phyloP scores from a whole-genome alignment of 371 early-diverging fungal genomes.

The Rhizopus microsporus region DNA sequence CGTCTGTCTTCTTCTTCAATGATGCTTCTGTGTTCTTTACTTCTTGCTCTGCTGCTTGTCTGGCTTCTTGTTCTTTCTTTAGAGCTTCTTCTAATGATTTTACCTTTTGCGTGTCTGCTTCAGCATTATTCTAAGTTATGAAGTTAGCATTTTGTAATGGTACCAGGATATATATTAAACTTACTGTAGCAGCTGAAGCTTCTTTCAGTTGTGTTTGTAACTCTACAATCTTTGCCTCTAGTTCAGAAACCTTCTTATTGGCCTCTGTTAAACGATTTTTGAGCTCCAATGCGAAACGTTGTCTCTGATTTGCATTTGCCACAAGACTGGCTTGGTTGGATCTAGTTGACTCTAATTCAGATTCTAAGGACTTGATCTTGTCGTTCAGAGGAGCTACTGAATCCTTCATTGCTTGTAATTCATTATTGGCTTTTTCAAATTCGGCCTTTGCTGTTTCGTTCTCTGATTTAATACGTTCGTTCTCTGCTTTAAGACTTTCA shows the following conservation, averaged over 20 bases:
- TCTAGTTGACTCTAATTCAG: constrained; percentile 1
- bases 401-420: constrained; percentile 7
- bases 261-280: constrained; percentile 9
- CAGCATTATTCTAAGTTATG: not conserved
- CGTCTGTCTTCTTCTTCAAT: constrained; percentile 10
- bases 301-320: constrained; percentile 16
- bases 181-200: not conserved
- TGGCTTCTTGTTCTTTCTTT: constrained; percentile 10
- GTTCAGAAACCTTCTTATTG: constrained; percentile 5
- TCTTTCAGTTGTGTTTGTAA: constrained; percentile 8
- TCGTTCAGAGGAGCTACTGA: constrained; percentile 1
- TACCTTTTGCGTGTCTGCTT: constrained; percentile 7
- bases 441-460: not conserved
- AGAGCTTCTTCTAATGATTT: constrained; percentile 13
- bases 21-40: constrained; percentile 5
- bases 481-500: constrained; percentile 12
- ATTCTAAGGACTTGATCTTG: constrained; percentile 8
- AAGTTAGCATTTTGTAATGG: not conserved
- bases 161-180: not conserved
- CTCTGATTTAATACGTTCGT: constrained; percentile 1
- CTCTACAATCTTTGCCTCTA: constrained; percentile 4
- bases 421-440: constrained; percentile 8
- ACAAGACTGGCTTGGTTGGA: constrained; percentile 3
- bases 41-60: constrained; percentile 5
- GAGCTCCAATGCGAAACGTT: constrained; percentile 20